Conservation (phyloP, 495 filamentous ascomycete genomes). For the Rostrohypoxylon terebratum region DNA sequence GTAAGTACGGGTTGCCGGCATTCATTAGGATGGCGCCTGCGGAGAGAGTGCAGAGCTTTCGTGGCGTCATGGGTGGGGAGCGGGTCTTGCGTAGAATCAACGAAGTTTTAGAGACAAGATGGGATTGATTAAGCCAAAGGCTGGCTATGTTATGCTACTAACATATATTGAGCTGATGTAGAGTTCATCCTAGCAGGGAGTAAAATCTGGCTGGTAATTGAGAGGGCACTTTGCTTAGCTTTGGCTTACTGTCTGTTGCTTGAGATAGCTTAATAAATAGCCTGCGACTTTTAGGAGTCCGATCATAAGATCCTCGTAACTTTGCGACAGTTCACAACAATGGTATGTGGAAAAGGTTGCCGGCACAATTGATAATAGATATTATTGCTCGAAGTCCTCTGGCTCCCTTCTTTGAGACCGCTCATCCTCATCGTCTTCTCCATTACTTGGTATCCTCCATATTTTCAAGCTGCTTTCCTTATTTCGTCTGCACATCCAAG, state of each 20-base stretch:
- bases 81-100: conserved; percentile 65
- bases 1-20: conserved; percentile 60
- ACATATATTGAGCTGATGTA: background rate
- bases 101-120: conserved; percentile 51
- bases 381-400: conserved; percentile 7
- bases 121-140: conserved; percentile 38
- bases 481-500: conserved; percentile 45
- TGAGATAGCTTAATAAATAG: conserved; percentile 5
- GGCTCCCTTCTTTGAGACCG: background rate
- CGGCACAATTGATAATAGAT: background rate
- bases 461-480: conserved; percentile 74
- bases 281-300: background rate
- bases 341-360: background rate
- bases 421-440: conserved; percentile 12
- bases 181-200: background rate
- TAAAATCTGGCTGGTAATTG: conserved; percentile 11
- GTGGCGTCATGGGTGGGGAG: conserved; percentile 62
- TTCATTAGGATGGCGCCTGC: conserved; percentile 68
- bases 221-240: background rate
- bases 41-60: conserved; percentile 60
- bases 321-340: background rate
- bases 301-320: background rate
- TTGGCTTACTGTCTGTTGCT: conserved; percentile 11
- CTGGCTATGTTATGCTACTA: background rate
- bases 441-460: conserved; percentile 62